Evolutionary conservation across 495 filamentous ascomycete genomes (phyloP).

Genomic region (Penicillium verhagenii): DNA sequence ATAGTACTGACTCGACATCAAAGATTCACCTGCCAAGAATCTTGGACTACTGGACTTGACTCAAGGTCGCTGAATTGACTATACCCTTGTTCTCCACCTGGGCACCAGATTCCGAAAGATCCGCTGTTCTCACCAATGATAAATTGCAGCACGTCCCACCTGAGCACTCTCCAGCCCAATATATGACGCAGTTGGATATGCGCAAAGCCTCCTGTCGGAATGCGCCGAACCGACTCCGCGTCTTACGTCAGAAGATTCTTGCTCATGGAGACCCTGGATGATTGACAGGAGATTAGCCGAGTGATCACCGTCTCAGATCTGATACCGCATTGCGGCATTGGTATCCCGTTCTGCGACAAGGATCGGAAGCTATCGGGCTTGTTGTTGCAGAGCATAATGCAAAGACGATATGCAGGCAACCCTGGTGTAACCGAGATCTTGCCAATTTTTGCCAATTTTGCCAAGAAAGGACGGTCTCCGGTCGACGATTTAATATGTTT

Average conservation of each 20-base stretch:
- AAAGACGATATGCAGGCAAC: background rate
- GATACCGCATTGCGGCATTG: constrained; percentile 6
- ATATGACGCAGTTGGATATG: constrained; percentile 14
- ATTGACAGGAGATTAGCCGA: constrained; percentile 15
- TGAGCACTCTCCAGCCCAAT: background rate
- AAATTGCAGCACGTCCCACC: background rate
- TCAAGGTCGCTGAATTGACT: background rate
- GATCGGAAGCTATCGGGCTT: constrained; percentile 1
- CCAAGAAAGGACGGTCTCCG: background rate
- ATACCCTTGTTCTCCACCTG: background rate
- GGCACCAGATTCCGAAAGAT: constrained; percentile 1
- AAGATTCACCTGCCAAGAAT: background rate
- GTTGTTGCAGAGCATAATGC: background rate
- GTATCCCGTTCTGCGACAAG: background rate
- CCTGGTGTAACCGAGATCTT: background rate
- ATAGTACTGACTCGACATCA: background rate
- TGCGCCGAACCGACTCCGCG: constrained; percentile 12
- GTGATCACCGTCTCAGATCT: constrained; percentile 21
- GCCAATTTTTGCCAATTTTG: background rate
- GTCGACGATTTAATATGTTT: background rate
- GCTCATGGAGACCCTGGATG: background rate
- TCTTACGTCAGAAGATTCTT: constrained; percentile 17
- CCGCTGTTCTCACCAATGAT: constrained; percentile 9
- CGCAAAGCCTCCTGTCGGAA: constrained; percentile 13
- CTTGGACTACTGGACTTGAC: background rate